A percentile compares a stretch with the other conserved stretches of the same genome.
These are phyloP conservation scores for Magnolia officinalis DNA, from an alignment of 164 flowering plant species.

Conservation along the genomic window DNA sequence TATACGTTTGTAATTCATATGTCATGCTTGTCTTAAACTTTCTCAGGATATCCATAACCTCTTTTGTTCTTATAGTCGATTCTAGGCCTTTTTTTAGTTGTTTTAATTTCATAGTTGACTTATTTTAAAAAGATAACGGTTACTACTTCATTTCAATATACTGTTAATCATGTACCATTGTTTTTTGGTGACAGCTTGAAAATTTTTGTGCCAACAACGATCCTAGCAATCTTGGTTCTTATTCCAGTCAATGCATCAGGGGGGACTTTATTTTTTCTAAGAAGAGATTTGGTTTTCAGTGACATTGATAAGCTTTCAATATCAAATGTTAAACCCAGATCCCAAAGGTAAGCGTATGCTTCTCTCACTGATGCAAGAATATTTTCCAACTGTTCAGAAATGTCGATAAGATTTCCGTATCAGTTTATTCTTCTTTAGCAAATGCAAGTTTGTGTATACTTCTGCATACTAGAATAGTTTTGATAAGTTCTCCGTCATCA, in stretches of 20 bases:
- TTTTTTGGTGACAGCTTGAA: constrained; percentile 54
- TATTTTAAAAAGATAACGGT: too few relatives aligned
- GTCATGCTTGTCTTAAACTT: not conserved
- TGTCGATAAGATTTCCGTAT: not conserved
- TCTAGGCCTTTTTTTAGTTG: too few relatives aligned
- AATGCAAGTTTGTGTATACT: not conserved
- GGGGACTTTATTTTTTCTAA: constrained; percentile 60
- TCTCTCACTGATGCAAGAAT: constrained; percentile 1
- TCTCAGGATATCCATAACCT: not conserved
- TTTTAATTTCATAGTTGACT: too few relatives aligned
- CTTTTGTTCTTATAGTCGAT: not conserved
- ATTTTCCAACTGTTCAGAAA: not conserved
- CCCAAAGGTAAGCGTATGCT: constrained; percentile 49
- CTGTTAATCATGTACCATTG: too few relatives aligned
- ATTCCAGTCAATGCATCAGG: constrained; percentile 83
- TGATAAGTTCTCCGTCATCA: not conserved
- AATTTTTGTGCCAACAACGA: constrained; percentile 72
- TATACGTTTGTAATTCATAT: too few relatives aligned
- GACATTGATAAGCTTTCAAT: constrained; percentile 94
- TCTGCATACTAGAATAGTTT: constrained; percentile 1
- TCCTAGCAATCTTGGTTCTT: constrained; percentile 69
- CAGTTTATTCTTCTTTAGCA: not conserved
- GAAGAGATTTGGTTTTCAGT: constrained; percentile 62
- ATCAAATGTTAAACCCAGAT: constrained; percentile 77
- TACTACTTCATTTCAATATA: too few relatives aligned